Percentiles rank a stretch among this genome's conserved stretches.
phyloP scores from a whole-genome alignment of 192 early-diverging fungal species.

The Coemansia biformis region DNA sequence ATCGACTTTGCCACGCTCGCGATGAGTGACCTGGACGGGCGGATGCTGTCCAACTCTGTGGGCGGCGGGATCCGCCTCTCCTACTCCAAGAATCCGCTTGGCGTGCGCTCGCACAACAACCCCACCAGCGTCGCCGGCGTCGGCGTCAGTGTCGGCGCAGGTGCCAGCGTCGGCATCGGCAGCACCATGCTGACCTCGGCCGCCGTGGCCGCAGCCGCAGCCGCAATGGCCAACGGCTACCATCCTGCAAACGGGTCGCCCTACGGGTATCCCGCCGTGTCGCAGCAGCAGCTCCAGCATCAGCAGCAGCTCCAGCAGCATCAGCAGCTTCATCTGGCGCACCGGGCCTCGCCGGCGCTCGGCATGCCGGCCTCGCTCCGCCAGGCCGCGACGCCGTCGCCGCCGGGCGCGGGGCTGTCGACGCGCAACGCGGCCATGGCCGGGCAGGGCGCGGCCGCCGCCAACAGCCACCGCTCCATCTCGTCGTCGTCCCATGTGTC shows the following conservation, averaged over 20 bases:
- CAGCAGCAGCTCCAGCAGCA: conserved; percentile 7
- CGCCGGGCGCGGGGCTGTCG: conserved; percentile 14
- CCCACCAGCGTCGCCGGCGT: neutral
- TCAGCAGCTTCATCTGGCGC: conserved; percentile 10
- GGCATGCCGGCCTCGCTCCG: conserved; percentile 8
- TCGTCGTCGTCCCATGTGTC: conserved; percentile 41
- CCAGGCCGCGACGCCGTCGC: conserved; percentile 33
- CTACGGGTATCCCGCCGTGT: conserved; percentile 24
- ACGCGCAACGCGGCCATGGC: conserved; percentile 7
- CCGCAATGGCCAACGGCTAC: conserved; percentile 17
- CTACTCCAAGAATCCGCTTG: conserved; percentile 96
- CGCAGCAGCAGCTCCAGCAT: conserved; percentile 13
- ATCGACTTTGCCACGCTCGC: conserved; percentile 87
- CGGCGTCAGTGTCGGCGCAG: too few relatives aligned
- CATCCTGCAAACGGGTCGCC: conserved; percentile 13
- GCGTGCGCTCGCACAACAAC: conserved; percentile 64
- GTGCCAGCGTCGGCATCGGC: too few relatives aligned
- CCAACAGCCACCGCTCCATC: conserved; percentile 21
- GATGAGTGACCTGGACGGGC: conserved; percentile 80
- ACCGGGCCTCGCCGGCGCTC: conserved; percentile 18
- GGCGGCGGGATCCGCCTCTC: conserved; percentile 93
- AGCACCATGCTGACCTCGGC: conserved; percentile 23
- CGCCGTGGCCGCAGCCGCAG: conserved; percentile 14
- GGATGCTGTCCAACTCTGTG: conserved; percentile 74
- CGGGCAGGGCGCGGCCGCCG: neutral